Conservation (phyloP, 148 eudicot genomes). For the Persicaria maculosa region DNA sequence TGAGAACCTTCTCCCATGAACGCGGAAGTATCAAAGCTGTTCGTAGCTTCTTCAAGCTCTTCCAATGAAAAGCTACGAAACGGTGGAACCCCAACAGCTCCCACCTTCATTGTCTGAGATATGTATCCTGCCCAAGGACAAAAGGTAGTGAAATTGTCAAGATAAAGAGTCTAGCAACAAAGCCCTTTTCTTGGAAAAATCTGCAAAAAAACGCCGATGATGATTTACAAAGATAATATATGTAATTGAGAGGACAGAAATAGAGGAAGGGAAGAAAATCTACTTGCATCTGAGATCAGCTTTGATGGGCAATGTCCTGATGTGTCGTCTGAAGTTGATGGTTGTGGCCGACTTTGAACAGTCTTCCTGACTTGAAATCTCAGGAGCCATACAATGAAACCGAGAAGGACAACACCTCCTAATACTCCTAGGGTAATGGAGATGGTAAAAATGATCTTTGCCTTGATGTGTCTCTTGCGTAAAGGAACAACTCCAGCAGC, state of each 20-base stretch:
- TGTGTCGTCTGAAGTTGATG: slow-evolving; percentile 40
- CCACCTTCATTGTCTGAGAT: slow-evolving; percentile 74
- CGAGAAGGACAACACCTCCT: slow-evolving; percentile 27
- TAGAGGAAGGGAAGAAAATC: slow-evolving; percentile 3
- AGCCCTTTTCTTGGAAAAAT: neutral
- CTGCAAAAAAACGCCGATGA: neutral
- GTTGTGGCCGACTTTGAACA: slow-evolving; percentile 22
- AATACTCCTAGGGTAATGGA: slow-evolving; percentile 46
- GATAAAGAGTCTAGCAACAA: neutral
- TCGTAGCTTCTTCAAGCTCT: slow-evolving; percentile 88
- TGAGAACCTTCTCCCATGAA: slow-evolving; percentile 82
- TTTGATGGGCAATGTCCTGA: slow-evolving; percentile 43
- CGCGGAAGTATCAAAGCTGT: slow-evolving; percentile 55
- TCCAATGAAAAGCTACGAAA: slow-evolving; percentile 70
- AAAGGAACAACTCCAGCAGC: slow-evolving; percentile 74
- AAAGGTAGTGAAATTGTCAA: neutral
- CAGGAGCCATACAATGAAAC: slow-evolving; percentile 30
- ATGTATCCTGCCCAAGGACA: slow-evolving; percentile 45
- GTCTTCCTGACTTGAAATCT: slow-evolving; percentile 27
- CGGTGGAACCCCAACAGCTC: slow-evolving; percentile 66
- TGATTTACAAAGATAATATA: neutral
- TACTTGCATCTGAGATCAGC: slow-evolving; percentile 67
- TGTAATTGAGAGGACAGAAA: neutral
- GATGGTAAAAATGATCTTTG: slow-evolving; percentile 31
- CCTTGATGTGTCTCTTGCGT: slow-evolving; percentile 23